These are phyloP conservation scores for Carpinus fangiana DNA, from an alignment of 306 rosid genomes.

Conservation along the genomic window DNA sequence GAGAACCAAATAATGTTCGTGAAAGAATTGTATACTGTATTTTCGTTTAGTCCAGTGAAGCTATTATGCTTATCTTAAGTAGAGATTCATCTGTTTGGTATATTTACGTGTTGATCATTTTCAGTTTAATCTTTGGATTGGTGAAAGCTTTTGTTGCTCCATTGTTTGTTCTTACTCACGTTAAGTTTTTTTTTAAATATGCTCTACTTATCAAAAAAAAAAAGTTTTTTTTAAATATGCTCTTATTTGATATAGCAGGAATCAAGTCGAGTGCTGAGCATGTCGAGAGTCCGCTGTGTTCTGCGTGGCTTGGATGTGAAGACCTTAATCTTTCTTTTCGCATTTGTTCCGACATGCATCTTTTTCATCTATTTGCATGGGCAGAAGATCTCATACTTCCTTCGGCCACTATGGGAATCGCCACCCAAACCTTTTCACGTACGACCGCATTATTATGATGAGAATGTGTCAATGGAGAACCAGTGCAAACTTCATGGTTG, in stretches of 20 bases:
- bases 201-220: conserved; percentile 5
- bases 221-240: background rate
- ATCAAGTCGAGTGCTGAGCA: conserved; percentile 64
- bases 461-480: conserved; percentile 84
- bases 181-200: conserved; percentile 1
- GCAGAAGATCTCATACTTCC: conserved; percentile 96
- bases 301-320: conserved; percentile 85
- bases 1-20: background rate
- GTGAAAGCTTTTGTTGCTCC: background rate
- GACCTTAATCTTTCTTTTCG: conserved; percentile 70
- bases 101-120: background rate
- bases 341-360: conserved; percentile 67
- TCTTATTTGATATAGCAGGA: conserved; percentile 56
- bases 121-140: conserved; percentile 1
- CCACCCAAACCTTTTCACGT: conserved; percentile 86
- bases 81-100: background rate
- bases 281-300: conserved; percentile 92
- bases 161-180: conserved; percentile 6
- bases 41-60: background rate
- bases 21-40: background rate
- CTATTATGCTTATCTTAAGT: background rate
- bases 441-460: conserved; percentile 88
- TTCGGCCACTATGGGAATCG: conserved; percentile 93
- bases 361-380: conserved; percentile 80
- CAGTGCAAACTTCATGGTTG: conserved; percentile 95